Base-by-base conservation (phyloP, 768 basidiomycete species). In the Daedaleopsis nitida region DNA sequence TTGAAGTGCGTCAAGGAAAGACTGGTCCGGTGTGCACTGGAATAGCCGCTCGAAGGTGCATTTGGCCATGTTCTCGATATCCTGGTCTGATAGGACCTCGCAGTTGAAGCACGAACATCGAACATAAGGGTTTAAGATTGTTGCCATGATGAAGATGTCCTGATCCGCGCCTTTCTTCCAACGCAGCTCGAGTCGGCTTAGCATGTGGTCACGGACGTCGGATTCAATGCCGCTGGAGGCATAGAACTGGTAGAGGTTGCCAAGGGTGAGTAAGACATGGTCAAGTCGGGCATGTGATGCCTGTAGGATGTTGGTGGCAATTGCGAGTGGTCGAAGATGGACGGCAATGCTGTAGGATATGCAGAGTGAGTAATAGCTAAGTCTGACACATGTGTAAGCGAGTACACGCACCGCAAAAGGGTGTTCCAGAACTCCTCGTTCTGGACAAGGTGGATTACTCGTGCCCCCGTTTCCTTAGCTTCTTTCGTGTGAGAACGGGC, bases 81-180 rank as follows among this genome's bases (percentile, higher is more conserved):
- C 47, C 1, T 4, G 3, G 24, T 7, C 21, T 2, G 34, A 19
- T 1, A 57, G 19, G 12, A 37, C 47, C 16, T 39, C 37, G 14
- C 56, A 14, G 17, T 50, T 50, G 56, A 57, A 57, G 48, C 56
- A 57, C 10, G 39, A 42, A 8, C 16, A 19, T 7, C 55, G 58
- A 21, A 70, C 60, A 54, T 65, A 72, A 0, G 76, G 77, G 60
- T 80, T 78, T 16, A 78, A 57, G 47, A 79, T 52, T 0, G 75
- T 63, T 1, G 73, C 70, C 0, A 71, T 65, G 51, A 79, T 76
- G 57, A 75, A 75, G 1, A 72, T 48, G 34, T 75, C 75, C 51
- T 77, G 76, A 60, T 78, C 75, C 9, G 70, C 52, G 32, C 66
- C 43, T 5, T 54, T 54, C 9, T 52, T 60, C 77, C 77, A 78